Evolutionary conservation across 2,329 filamentous ascomycete genomes (phyloP), one percentile per base, ranked within the genome.

Genomic region (Leptodontidium sp.): DNA sequence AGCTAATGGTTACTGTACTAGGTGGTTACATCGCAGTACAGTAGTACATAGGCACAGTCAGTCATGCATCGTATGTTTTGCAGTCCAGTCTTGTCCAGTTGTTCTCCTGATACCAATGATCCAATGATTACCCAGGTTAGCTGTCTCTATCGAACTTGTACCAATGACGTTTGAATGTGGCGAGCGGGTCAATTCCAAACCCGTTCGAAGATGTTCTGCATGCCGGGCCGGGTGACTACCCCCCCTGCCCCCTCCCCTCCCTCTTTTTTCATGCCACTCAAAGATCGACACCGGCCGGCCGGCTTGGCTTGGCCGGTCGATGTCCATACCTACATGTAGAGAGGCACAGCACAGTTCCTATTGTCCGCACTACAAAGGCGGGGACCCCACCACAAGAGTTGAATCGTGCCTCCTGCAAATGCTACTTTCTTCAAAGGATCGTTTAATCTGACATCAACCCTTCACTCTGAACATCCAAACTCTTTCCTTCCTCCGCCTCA

Each of bases 251-350:
- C 21, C 21, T 21, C 21, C 21, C 21, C 21, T 21, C 21, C 21
- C 21, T 21, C 21, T 21, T 21, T 21, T 21, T 21, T 21, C n/a
- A 24, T 24, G 9, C n/a, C 47, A 24, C 3, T 4, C 38, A 8
- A 8, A 6, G 38, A 40, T 6, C 29, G 2, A 9, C 26, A 55
- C 57, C 57, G 57, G 57, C 57, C 57, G 57, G 38, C 57, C 57
- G 57, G 38, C 57, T 58, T 35, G 35, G n/a, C 57, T 38, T 35
- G 57, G 21, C 57, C 38, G 38, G 57, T 26, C 38, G n/a, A 11
- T 21, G 9, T 15, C n/a, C 55, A 14, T 24, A 14, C 57, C 12
- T 21, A 21, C 21, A 21, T 21, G 21, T 21, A 21, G 29, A 29
- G 57, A n/a, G 7, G 15, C 12, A 45, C 43, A 45, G 4, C 12